Percentiles rank a stretch among this genome's conserved stretches.
These are phyloP conservation scores for Geoglossum glabrum DNA, from an alignment of 495 filamentous ascomycete species.

Conservation along the genomic window DNA sequence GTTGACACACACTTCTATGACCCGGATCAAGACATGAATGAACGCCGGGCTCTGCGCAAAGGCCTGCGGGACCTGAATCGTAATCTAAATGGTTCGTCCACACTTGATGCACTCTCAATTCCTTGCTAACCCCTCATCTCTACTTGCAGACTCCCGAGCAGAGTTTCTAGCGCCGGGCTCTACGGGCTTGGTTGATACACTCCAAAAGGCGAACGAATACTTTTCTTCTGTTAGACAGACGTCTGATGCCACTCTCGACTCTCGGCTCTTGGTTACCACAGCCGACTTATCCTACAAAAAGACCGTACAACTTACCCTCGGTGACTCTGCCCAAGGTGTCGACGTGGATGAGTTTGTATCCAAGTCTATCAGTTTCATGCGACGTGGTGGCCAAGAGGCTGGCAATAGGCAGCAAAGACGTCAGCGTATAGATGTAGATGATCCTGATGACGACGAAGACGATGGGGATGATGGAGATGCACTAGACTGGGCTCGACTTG, in stretches of 20 bases:
- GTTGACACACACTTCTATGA: constrained; percentile 46
- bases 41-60: constrained; percentile 49
- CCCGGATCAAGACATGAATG: constrained; percentile 68
- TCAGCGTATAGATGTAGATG: constrained; percentile 15
- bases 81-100: constrained; percentile 30
- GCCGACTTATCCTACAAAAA: constrained; percentile 63
- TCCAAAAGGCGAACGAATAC: constrained; percentile 42
- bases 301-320: constrained; percentile 45
- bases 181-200: constrained; percentile 36
- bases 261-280: constrained; percentile 55
- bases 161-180: constrained; percentile 43
- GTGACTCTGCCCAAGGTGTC: constrained; percentile 46
- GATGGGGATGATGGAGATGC: constrained; percentile 53
- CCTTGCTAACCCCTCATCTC: background rate
- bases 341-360: constrained; percentile 89
- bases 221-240: constrained; percentile 67
- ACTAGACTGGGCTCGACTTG: constrained; percentile 75
- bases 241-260: constrained; percentile 79
- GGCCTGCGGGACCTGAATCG: constrained; percentile 44
- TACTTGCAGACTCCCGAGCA: constrained; percentile 35
- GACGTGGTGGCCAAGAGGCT: constrained; percentile 22
- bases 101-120: background rate
- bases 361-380: constrained; percentile 81
- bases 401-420: constrained; percentile 18
- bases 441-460: constrained; percentile 32